Evolutionary conservation across 495 filamentous ascomycete species (phyloP), one percentile per base, ranked within the genome.

Genomic region (Bombardia bombarda): DNA sequence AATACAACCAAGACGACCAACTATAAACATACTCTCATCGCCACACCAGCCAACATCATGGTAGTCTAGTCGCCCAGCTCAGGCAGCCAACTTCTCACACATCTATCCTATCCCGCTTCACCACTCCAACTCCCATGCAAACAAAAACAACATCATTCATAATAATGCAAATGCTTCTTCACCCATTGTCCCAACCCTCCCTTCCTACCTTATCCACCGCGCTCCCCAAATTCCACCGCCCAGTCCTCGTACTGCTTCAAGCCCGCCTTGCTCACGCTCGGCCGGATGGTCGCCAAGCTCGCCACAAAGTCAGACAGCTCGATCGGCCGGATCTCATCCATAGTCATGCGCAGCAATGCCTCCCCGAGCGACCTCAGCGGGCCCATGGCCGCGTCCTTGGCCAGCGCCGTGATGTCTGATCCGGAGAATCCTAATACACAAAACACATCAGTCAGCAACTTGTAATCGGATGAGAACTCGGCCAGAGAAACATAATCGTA

Each of bases 341-440:
- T 92, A 3, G 82, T 82, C 67, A 90, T 96, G 49, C 86, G 78
- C 19, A 99, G 71, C 30, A 99, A 69, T 14, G 85, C 84, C 57
- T 97, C 93, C 17, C 92, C 92, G 2, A 99, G 71, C 42, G 85
- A 89, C 16, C 93, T 81, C 12, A 99, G 73, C 7, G 93, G 92
- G 0, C 92, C 93, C 92, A 99, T 99, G 19, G 92, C 92, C 8
- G 92, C 92, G 58, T 99, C 92, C 63, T 99, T 99, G 7, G 92
- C 93, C 19, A 99, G 68, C 5, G 92, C 92, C 8, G 92, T 99
- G 42, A 99, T 95, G 58, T 99, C 92, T 3, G 88, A 95, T 45
- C 92, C 93, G 26, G 87, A 94, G 69, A 94, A 99, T 38, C 90
- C 92, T 96, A 1, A 9, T 8, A 22, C 20, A 17, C 17, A 44